A percentile compares a stretch with the other conserved stretches of the same genome.
These are phyloP conservation scores for Amanita bisporigera DNA, from an alignment of 1,284 basidiomycete species.

Conservation along the genomic window DNA sequence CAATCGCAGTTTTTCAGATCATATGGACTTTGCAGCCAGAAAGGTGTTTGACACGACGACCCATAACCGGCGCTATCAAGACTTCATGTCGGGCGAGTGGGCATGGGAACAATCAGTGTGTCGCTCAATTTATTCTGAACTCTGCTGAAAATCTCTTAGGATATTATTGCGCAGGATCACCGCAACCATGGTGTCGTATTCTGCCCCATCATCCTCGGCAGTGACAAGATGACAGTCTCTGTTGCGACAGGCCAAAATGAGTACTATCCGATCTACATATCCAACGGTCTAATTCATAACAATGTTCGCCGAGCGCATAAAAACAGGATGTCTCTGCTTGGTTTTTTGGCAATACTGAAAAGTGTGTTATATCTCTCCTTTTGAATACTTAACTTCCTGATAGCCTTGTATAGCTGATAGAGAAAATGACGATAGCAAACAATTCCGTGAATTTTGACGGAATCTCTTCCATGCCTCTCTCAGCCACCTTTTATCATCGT, in stretches of 20 bases:
- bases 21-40: slow-evolving; percentile 34
- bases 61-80: slow-evolving; percentile 24
- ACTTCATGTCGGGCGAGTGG: slow-evolving; percentile 37
- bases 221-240: slow-evolving; percentile 47
- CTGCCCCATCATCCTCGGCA: slow-evolving; percentile 42
- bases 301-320: background rate
- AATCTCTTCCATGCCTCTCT: background rate
- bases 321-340: background rate
- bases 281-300: slow-evolving; percentile 3
- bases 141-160: slow-evolving; percentile 25
- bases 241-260: slow-evolving; percentile 45
- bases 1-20: slow-evolving; percentile 28
- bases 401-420: background rate
- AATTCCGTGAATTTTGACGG: background rate
- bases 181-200: slow-evolving; percentile 34
- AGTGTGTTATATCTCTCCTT: background rate
- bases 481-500: background rate
- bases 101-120: background rate
- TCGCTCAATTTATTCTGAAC: background rate
- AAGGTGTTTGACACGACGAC: slow-evolving; percentile 22
- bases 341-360: slow-evolving; percentile 1
- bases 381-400: background rate
- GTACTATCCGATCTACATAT: slow-evolving; percentile 39
- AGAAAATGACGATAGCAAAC: background rate
- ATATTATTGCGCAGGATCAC: slow-evolving; percentile 33